phyloP scores from a whole-genome alignment of 345 rosid genomes.

The Garcia nutans region DNA sequence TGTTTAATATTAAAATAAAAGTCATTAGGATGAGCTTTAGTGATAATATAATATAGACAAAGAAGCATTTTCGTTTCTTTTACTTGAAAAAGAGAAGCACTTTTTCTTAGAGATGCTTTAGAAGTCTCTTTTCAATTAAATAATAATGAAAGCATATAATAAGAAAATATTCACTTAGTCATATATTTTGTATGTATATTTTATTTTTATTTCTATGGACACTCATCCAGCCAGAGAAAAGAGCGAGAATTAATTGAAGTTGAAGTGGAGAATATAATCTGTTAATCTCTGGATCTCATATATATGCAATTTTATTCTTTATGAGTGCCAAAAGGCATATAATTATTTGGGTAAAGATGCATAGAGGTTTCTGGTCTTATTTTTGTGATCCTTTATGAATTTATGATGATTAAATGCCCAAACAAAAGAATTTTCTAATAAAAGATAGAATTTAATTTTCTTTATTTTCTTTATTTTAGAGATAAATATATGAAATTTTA shows the following conservation, averaged over 20 bases:
- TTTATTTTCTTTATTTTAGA: too few relatives aligned
- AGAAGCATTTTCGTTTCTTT: slow-evolving; percentile 45
- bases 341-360: background rate
- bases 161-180: background rate
- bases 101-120: slow-evolving; percentile 60
- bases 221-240: background rate
- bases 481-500: too few relatives aligned
- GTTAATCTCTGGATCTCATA: background rate
- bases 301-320: background rate
- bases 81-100: slow-evolving; percentile 36
- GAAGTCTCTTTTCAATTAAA: slow-evolving; percentile 41
- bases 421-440: too few relatives aligned
- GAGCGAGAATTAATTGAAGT: too few relatives aligned
- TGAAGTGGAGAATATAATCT: slow-evolving; percentile 6
- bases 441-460: too few relatives aligned
- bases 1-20: slow-evolving; percentile 30
- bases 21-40: slow-evolving; percentile 30
- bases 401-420: background rate
- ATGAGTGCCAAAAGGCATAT: background rate
- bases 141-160: slow-evolving; percentile 11
- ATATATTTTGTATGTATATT: too few relatives aligned
- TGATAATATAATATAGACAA: slow-evolving; percentile 40
- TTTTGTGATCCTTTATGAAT: background rate
- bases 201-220: background rate
- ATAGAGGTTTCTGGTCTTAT: background rate